Percentiles rank a stretch among this genome's conserved stretches.
phyloP scores from a whole-genome alignment of 2,329 filamentous ascomycete species.

The Trichoderma polysporum region DNA sequence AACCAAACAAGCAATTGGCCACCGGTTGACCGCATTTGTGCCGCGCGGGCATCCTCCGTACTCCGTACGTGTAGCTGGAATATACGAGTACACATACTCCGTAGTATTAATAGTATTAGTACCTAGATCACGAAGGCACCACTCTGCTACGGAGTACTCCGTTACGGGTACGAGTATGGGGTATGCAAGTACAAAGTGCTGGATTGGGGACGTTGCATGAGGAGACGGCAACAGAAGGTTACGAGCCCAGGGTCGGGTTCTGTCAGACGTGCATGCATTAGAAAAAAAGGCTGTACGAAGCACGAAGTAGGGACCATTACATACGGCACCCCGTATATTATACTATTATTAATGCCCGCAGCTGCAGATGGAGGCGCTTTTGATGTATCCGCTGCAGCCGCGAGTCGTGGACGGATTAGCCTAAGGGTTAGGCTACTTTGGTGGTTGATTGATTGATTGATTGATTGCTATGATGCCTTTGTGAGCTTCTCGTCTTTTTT shows the following conservation, averaged over 20 bases:
- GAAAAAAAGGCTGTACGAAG: conserved; percentile 2
- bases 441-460: neutral
- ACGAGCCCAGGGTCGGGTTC: conserved; percentile 11
- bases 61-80: neutral
- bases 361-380: neutral
- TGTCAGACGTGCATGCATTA: conserved; percentile 19
- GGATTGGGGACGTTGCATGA: conserved; percentile 17
- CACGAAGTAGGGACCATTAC: neutral
- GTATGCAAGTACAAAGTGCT: neutral
- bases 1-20: neutral
- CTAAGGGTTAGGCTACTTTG: too few relatives aligned
- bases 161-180: neutral
- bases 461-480: neutral
- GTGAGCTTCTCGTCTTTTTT: neutral
- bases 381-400: conserved; percentile 10
- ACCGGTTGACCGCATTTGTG: neutral
- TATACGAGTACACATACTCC: too few relatives aligned
- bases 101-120: neutral
- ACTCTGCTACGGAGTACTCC: neutral
- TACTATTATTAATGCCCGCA: neutral
- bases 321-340: neutral
- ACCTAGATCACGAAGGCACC: neutral
- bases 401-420: neutral
- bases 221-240: conserved; percentile 8
- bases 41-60: neutral